phyloP scores from a whole-genome alignment of 306 rosid species.

The Fragaria vesca region DNA sequence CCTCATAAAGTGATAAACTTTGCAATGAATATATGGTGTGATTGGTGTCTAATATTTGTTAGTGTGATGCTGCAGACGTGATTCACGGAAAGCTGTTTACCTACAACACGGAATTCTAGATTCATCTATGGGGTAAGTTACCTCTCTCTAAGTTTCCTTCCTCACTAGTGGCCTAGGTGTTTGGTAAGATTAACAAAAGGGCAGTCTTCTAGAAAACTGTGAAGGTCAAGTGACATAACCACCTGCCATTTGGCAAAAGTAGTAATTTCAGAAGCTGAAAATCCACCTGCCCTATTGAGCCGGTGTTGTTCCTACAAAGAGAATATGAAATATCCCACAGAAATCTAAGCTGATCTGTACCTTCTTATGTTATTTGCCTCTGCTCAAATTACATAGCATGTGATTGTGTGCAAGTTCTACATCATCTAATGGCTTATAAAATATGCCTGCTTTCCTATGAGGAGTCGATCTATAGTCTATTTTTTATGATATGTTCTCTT shows the following conservation, averaged over 20 bases:
- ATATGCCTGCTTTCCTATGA: not conserved
- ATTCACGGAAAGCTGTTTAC: constrained; percentile 80
- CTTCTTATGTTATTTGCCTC: not conserved
- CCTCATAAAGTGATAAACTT: not conserved
- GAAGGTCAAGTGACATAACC: not conserved
- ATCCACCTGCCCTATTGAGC: not conserved
- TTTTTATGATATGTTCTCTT: not conserved
- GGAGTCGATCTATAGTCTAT: not conserved
- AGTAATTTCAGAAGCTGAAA: not conserved
- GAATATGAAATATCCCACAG: not conserved
- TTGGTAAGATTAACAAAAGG: not conserved
- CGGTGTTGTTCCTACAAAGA: not conserved
- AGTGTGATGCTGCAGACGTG: constrained; percentile 65
- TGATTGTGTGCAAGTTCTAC: not conserved
- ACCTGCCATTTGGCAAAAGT: not conserved
- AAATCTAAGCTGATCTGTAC: not conserved
- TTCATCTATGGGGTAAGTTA: constrained; percentile 93
- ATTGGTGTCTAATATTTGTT: constrained; percentile 17
- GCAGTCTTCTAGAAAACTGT: not conserved
- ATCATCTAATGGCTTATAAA: not conserved
- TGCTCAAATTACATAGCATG: not conserved
- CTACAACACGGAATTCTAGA: constrained; percentile 93
- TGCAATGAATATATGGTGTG: not conserved
- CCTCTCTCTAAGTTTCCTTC: not conserved
- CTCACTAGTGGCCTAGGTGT: not conserved